These are phyloP conservation scores for Cercophora newfieldiana DNA, from an alignment of 495 filamentous ascomycete genomes.

Conservation along the genomic window DNA sequence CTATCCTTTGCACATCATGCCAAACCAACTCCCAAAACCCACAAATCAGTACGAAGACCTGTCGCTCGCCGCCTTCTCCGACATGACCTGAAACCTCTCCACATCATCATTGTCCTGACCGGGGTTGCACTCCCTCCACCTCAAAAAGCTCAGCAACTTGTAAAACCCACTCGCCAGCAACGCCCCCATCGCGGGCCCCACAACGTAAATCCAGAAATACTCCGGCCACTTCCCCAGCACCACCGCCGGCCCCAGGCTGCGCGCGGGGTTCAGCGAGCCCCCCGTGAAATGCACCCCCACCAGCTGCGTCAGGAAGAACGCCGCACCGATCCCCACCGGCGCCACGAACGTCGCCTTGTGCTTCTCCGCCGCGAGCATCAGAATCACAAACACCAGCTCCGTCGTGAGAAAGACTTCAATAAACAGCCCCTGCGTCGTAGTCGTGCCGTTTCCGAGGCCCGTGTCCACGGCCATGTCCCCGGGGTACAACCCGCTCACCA, in stretches of 20 bases:
- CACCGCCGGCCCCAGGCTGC: slow-evolving; percentile 55
- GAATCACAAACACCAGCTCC: slow-evolving; percentile 73
- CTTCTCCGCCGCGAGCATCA: slow-evolving; percentile 84
- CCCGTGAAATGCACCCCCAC: slow-evolving; percentile 62
- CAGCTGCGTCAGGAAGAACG: slow-evolving; percentile 69
- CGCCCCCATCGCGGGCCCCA: slow-evolving; percentile 56
- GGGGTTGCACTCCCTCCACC: slow-evolving; percentile 73
- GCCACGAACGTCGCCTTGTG: slow-evolving; percentile 77
- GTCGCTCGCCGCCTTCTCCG: neutral
- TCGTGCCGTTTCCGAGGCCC: slow-evolving; percentile 56
- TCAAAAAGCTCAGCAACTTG: slow-evolving; percentile 61
- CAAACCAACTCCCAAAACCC: neutral
- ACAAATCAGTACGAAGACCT: neutral
- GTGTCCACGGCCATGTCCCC: slow-evolving; percentile 61
- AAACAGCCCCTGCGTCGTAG: slow-evolving; percentile 63
- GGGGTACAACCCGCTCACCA: slow-evolving; percentile 60
- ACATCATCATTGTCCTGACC: slow-evolving; percentile 37
- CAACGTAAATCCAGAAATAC: slow-evolving; percentile 73
- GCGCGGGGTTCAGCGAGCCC: slow-evolving; percentile 60
- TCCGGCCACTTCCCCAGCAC: slow-evolving; percentile 60
- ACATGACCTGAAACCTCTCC: neutral
- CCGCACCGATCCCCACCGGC: slow-evolving; percentile 72
- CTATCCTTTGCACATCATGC: neutral
- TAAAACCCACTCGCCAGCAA: slow-evolving; percentile 69
- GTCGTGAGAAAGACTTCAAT: slow-evolving; percentile 82